phyloP scores from a whole-genome alignment of 305 asterid species.

The Solanum hybrid region DNA sequence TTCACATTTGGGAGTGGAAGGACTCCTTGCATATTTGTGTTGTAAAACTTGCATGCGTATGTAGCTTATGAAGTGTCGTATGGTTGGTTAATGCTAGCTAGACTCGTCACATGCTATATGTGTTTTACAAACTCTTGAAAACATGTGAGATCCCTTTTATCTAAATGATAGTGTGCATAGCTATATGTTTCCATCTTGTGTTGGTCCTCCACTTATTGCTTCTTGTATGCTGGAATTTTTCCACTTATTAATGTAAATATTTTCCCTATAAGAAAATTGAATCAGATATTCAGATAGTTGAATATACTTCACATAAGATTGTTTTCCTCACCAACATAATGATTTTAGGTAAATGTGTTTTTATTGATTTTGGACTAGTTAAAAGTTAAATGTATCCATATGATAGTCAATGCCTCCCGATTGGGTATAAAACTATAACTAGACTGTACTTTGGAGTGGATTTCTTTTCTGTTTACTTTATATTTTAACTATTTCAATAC shows the following conservation, averaged over 20 bases:
- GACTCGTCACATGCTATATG: not conserved
- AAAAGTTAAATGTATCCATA: too few relatives aligned
- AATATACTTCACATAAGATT: not conserved
- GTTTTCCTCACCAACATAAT: not conserved
- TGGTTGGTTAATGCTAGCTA: not conserved
- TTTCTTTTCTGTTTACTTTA: too few relatives aligned
- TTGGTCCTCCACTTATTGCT: not conserved
- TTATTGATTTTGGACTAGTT: too few relatives aligned
- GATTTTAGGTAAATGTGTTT: not conserved
- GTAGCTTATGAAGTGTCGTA: not conserved
- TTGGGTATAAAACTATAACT: too few relatives aligned
- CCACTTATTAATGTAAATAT: too few relatives aligned
- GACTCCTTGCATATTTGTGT: not conserved
- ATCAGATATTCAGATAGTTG: not conserved
- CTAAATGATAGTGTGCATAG: not conserved
- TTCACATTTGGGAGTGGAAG: not conserved
- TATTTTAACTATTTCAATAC: not conserved
- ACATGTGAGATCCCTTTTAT: not conserved
- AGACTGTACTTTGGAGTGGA: too few relatives aligned
- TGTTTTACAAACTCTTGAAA: not conserved
- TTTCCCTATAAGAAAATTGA: too few relatives aligned
- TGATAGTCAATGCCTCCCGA: too few relatives aligned
- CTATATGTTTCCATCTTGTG: not conserved
- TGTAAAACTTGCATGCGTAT: not conserved
- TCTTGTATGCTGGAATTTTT: too few relatives aligned